phyloP scores from a whole-genome alignment of 805 yeast species.

The Ogataea ramenticola region DNA sequence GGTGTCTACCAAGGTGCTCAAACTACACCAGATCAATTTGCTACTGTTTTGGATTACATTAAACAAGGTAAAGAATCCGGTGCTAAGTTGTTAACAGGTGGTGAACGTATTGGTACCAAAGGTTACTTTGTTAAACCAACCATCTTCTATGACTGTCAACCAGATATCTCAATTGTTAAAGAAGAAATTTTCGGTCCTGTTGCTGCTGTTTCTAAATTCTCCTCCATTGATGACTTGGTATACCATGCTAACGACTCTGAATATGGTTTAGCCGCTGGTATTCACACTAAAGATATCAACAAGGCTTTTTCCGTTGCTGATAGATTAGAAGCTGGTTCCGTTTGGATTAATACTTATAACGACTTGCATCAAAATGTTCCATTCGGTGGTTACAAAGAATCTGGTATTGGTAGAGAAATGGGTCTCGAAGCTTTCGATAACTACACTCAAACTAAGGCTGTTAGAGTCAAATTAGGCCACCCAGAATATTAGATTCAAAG shows the following conservation, averaged over 20 bases:
- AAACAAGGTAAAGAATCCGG: conserved; percentile 62
- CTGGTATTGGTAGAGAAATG: conserved; percentile 85
- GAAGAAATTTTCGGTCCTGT: conserved; percentile 84
- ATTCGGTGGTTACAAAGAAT: conserved; percentile 75
- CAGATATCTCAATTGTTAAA: conserved; percentile 53
- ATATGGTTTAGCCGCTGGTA: conserved; percentile 78
- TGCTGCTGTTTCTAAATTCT: conserved; percentile 62
- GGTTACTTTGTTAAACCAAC: conserved; percentile 75
- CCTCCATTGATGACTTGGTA: conserved; percentile 60
- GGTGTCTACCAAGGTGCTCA: conserved; percentile 72
- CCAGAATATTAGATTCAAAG: conserved; percentile 16
- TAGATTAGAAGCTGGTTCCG: conserved; percentile 65
- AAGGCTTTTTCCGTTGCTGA: conserved; percentile 58
- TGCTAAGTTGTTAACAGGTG: conserved; percentile 65
- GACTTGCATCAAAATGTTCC: conserved; percentile 72
- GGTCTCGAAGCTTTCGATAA: conserved; percentile 71
- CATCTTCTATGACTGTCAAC: conserved; percentile 59
- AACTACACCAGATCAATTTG: conserved; percentile 61
- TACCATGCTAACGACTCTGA: conserved; percentile 61
- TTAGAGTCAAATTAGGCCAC: conserved; percentile 37
- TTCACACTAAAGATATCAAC: conserved; percentile 57
- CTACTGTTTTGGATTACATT: conserved; percentile 61
- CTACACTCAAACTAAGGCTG: conserved; percentile 71
- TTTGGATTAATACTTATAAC: conserved; percentile 77
- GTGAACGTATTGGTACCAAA: conserved; percentile 54